A percentile compares a stretch with the other conserved stretches of the same genome.
phyloP scores from a whole-genome alignment of 208 protist species.

The Leptomonas pyrrhocoris region DNA sequence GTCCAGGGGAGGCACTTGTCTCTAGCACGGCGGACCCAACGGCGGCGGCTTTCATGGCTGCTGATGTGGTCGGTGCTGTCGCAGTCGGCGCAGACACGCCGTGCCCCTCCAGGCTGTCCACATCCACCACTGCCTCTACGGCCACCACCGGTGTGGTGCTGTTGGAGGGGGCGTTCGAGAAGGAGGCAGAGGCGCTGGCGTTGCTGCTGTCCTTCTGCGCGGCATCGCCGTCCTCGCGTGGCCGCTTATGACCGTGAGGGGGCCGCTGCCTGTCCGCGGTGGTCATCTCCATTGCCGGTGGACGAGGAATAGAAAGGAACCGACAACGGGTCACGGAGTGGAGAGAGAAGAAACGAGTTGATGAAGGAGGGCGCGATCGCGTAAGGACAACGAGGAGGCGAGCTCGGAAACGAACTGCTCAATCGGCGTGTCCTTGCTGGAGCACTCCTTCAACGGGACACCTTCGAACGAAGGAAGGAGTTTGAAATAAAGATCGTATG shows the following conservation, averaged over 20 bases:
- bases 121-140: conserved; percentile 19
- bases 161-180: conserved; percentile 14
- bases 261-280: conserved; percentile 7
- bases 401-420: conserved; percentile 15
- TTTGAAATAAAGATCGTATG: no score
- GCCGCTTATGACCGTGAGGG: conserved; percentile 6
- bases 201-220: conserved; percentile 7
- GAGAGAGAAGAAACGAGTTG: neutral
- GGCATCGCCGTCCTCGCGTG: conserved; percentile 9
- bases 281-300: conserved; percentile 6
- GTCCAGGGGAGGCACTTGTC: neutral
- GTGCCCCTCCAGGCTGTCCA: conserved; percentile 17
- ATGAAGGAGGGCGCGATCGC: neutral
- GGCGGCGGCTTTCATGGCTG: neutral
- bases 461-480: no score
- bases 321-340: neutral
- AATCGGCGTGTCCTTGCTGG: no score
- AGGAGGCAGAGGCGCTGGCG: conserved; percentile 19
- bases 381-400: neutral
- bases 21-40: neutral
- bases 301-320: neutral
- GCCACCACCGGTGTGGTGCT: conserved; percentile 8
- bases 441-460: no score
- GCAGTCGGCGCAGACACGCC: neutral
- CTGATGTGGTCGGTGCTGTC: neutral